A percentile compares a stretch with the other conserved stretches of the same genome.
phyloP scores from a whole-genome alignment of 2,329 filamentous ascomycete genomes.

The Fusarium floridanum region DNA sequence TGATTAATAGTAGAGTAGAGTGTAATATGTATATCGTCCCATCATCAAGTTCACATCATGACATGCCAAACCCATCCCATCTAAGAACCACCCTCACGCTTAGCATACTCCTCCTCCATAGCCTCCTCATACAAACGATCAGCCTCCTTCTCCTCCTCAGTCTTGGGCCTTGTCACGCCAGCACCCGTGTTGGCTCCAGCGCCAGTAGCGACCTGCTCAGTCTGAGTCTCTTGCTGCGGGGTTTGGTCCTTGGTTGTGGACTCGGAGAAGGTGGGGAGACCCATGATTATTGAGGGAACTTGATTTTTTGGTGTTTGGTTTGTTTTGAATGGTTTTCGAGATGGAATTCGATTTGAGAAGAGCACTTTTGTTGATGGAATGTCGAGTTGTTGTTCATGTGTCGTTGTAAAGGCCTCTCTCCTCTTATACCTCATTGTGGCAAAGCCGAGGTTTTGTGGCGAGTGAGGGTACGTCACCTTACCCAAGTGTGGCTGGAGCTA shows the following conservation, averaged over 20 bases:
- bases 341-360: background rate
- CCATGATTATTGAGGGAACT: constrained; percentile 40
- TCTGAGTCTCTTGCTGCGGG: constrained; percentile 26
- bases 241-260: constrained; percentile 20
- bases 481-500: constrained; percentile 40
- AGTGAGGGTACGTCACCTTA: constrained; percentile 42
- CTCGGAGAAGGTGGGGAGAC: constrained; percentile 43
- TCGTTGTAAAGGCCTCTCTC: constrained; percentile 15
- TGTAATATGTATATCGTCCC: background rate
- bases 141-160: constrained; percentile 62
- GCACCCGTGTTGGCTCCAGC: constrained; percentile 65
- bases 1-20: background rate
- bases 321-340: background rate
- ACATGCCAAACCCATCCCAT: background rate
- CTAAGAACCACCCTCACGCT: constrained; percentile 64
- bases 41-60: background rate
- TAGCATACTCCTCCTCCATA: constrained; percentile 69
- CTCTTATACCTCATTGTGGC: constrained; percentile 44
- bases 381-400: background rate
- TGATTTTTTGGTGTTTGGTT: background rate
- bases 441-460: constrained; percentile 39
- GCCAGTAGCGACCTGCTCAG: constrained; percentile 49
- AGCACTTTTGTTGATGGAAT: background rate
- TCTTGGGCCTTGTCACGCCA: constrained; percentile 61
- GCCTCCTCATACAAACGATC: constrained; percentile 64